Evolutionary conservation across 108 stramenopile species (phyloP).

Genomic region (Schizochytrium sp.): DNA sequence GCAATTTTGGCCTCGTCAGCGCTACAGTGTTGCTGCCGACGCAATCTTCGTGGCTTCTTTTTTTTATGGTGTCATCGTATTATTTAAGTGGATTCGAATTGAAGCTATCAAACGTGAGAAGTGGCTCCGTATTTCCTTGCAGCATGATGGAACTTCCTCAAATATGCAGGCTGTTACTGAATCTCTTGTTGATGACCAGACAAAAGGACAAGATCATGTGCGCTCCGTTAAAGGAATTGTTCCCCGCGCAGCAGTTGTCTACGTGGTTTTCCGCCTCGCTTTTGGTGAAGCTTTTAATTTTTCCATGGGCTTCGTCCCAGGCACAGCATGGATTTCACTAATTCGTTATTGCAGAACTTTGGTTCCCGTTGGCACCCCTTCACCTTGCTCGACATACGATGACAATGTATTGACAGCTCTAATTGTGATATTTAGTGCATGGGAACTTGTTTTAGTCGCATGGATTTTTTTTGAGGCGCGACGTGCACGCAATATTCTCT

Average conservation of each 20-base stretch:
- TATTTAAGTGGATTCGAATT: constrained; percentile 44
- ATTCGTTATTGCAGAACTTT: background rate
- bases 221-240: constrained; percentile 21
- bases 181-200: background rate
- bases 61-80: constrained; percentile 33
- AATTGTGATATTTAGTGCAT: constrained; percentile 18
- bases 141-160: background rate
- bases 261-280: background rate
- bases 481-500: constrained; percentile 30
- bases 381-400: background rate
- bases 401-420: constrained; percentile 25
- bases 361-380: background rate
- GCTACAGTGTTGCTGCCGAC: background rate
- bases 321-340: constrained; percentile 20
- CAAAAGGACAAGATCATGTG: background rate
- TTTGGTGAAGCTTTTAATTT: constrained; percentile 28
- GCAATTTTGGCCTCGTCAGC: constrained; percentile 9
- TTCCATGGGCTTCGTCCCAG: constrained; percentile 54
- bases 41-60: constrained; percentile 28
- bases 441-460: constrained; percentile 25
- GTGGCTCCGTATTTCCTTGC: constrained; percentile 21
- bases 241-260: constrained; percentile 15
- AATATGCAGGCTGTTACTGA: constrained; percentile 3
- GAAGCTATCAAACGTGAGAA: constrained; percentile 50
- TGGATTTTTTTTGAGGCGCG: constrained; percentile 40